Evolutionary conservation across 2,329 filamentous ascomycete species (phyloP), one percentile per base, ranked within the genome.

Genomic region (Pezizomycotina sp.): DNA sequence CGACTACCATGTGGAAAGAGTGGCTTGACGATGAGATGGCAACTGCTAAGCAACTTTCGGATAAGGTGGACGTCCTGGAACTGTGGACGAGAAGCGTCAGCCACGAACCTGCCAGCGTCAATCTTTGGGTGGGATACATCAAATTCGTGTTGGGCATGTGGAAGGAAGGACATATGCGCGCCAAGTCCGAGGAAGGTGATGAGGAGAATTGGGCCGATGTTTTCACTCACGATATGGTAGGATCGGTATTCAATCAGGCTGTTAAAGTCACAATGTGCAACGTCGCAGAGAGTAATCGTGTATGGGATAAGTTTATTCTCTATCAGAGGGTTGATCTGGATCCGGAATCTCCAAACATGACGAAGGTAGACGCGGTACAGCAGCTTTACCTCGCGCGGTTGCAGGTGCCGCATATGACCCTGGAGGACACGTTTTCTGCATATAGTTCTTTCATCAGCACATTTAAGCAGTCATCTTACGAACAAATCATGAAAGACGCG

Each of bases 121-220:
- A 69, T 45, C 61, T 86, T 25, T 89, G 80, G 80, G 65, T 74
- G 42, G 66, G 72, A 18, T 86, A 84, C 53, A 80, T 75, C 56
- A 73, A 83, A 50, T 86, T 76, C 58, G 72, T 84, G 45, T 74
- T 75, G 64, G 68, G 69, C 13, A 69, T 83, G 7, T 74, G 79
- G 55, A 64, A 65, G 33, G 63, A 68, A 36, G 60, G 64, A 13
- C 62, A 61, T 26, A 72, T 71, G 67, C 42, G 42, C 4, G 52
- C 50, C 53, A 5, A 55, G 55, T 18, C 54, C 56, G 34, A 45
- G 34, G 19, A 51, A 54, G 30, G 27, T 2, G 31, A 46, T 27
- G 30, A 45, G 27, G 25, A 40, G 32, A 27, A 13, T 20, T 37
- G 36, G 36, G 68, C 69, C 48, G 75, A 83, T 46, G 59, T 80